phyloP scores from a whole-genome alignment of 164 flowering plant genomes.

The Magnolia officinalis region DNA sequence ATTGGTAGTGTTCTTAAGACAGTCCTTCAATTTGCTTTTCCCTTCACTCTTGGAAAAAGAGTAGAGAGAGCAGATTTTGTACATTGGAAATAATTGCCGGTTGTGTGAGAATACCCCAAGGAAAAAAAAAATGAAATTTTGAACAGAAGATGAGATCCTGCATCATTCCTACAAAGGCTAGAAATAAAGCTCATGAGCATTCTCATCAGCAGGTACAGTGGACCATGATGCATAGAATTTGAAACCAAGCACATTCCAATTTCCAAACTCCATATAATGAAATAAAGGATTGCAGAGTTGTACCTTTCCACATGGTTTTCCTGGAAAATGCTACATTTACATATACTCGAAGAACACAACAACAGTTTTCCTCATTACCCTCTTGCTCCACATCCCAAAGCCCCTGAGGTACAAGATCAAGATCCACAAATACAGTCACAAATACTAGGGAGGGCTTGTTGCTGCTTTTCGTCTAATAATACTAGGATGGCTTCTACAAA shows the following conservation, averaged over 20 bases:
- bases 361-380: conserved; percentile 27
- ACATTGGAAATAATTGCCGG: background rate
- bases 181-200: background rate
- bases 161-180: background rate
- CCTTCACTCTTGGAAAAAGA: too few species aligned
- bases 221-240: background rate
- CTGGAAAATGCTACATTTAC: conserved; percentile 81
- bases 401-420: conserved; percentile 46
- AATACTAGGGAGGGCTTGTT: background rate
- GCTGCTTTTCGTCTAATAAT: background rate
- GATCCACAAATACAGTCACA: background rate
- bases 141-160: background rate
- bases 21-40: too few species aligned
- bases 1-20: too few species aligned
- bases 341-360: conserved; percentile 62
- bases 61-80: too few species aligned
- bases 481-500: too few species aligned
- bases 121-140: too few species aligned
- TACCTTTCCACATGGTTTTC: conserved; percentile 88
- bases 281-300: background rate
- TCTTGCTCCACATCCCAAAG: conserved; percentile 71
- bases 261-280: background rate
- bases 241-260: background rate
- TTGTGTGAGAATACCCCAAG: background rate
- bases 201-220: background rate